Base-by-base conservation (phyloP, 2,329 filamentous ascomycete species). In the Calycina herbarum region DNA sequence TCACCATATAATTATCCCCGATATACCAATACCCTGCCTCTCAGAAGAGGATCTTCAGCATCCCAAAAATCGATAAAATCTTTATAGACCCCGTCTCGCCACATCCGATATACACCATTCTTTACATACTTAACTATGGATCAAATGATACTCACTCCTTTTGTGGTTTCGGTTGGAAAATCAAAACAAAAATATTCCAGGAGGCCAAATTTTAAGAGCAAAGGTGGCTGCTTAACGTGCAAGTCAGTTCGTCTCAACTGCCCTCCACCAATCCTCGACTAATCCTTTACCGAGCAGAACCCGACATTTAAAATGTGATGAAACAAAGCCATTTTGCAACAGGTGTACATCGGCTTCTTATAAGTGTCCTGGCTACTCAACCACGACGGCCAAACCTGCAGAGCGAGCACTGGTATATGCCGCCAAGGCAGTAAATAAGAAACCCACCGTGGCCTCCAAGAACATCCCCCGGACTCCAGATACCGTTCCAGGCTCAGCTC, bases 291-390 rank as follows among this genome's bases (percentile, higher is more conserved):
- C n/a, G 24, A 13, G 20, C 13, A 60, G 58, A 29, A n/a, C 35
- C 15, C 38, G 58, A 15, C 58, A 60, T 31, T 8, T 60, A 2
- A 60, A 60, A 48, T 60, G 58, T n/a, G 58, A 60, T 60, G 58
- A 45, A 31, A 31, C 58, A 48, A 60, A 45, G 17, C 58, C 58
- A 20, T 60, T 27, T 29, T 60, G 58, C 40, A 38, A 31, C 11
- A 60, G 38, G 20, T 60, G 58, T 29, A n/a, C 15, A 4, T 20
- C 20, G 17, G 17, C 33, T 42, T 38, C 33, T 2, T 29, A 42
- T n/a, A 20, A 17, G 17, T 60, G 58, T 7, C 58, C 58, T 45
- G 35, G 58, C 10, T 60, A 60, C 24, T 38, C 35, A 15, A 42
- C 35, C 7, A 60, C 58, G 3, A 45, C 24, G 20, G 58, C 31